phyloP scores from a whole-genome alignment of 805 yeast genomes.

The Kazachstania viticola region DNA sequence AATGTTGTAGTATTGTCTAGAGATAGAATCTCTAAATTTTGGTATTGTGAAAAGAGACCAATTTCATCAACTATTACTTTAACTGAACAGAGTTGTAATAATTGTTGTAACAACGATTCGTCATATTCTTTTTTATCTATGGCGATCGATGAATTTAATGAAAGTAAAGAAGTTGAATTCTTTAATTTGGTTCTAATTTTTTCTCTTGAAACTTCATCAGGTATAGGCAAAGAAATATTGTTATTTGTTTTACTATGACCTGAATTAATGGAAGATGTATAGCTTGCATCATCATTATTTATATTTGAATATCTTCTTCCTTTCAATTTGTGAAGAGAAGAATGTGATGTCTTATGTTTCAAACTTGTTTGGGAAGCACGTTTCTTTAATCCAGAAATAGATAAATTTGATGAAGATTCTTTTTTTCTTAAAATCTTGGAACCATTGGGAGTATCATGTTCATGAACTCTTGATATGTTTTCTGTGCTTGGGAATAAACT shows the following conservation, averaged over 20 bases:
- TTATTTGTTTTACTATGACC: slow-evolving; percentile 4
- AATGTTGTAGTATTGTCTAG: slow-evolving; percentile 6
- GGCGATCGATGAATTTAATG: slow-evolving; percentile 19
- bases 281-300: too few relatives aligned
- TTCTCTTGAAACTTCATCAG: slow-evolving; percentile 43
- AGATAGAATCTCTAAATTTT: slow-evolving; percentile 6
- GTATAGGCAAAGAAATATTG: slow-evolving; percentile 47
- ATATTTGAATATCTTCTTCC: slow-evolving; percentile 19
- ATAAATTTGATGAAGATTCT: slow-evolving; percentile 15
- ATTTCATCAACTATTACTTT: slow-evolving; percentile 8
- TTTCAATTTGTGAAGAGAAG: slow-evolving; percentile 22
- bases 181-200: slow-evolving; percentile 42
- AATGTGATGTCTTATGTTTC: slow-evolving; percentile 25
- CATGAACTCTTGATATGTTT: background rate
- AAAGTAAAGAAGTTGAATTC: slow-evolving; percentile 27
- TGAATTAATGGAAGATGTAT: too few relatives aligned
- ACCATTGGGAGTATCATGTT: background rate
- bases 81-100: slow-evolving; percentile 17
- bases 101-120: slow-evolving; percentile 14
- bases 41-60: slow-evolving; percentile 3
- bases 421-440: slow-evolving; percentile 8
- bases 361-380: slow-evolving; percentile 14
- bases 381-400: slow-evolving; percentile 13
- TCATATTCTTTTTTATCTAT: slow-evolving; percentile 18
- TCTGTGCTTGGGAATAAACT: too few relatives aligned